Evolutionary conservation across 73 alveolate species (phyloP), one percentile per base, ranked within the genome.

Genomic region (Symbiodinium pilosum): DNA sequence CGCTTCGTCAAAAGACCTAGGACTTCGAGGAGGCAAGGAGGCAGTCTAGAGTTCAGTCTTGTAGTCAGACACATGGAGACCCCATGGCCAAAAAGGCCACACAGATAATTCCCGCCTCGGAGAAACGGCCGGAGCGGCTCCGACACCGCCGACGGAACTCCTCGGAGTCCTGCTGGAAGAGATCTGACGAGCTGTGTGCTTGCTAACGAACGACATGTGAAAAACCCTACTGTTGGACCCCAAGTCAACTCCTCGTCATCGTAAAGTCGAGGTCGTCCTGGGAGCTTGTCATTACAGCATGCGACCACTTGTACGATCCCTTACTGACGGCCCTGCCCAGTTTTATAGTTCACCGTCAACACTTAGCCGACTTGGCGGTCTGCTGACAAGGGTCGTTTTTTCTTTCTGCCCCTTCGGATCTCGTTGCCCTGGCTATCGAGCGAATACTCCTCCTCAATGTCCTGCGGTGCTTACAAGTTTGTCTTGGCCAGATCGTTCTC

Each of bases 361-460:
- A 11, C 16, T 11, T 16, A 47, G 64, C 64, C 16, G 16, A 16
- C 64, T 51, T 51, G 28, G 68, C 68, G 4, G 81, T 64, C 32
- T 64, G 84, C 75, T 38, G 43, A 12, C 40, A 28, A 26, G n/a
- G 20, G 77, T 84, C 95, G 59, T 87, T 89, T 89, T 71, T 39
- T 42, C 81, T 89, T 89, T 52, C 83, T 59, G 43, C 95, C 86
- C 32, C 51, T 32, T 40, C 86, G 56, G 6, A 64, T 64, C 30
- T 64, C 81, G 38, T 38, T 34, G 81, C 81, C 87, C 34, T 56
- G 94, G 24, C 87, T 59, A 34, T 28, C 87, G 52, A 40, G 52
- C 87, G 95, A 89, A 44, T 59, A 59, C 43, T 87, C 95, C 73
- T 89, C 95, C 86, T 59, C 95, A 39, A 89, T 73, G 24, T 89